Conservation (phyloP, 371 early-diverging fungal genomes). For the Mortierella sp. region DNA sequence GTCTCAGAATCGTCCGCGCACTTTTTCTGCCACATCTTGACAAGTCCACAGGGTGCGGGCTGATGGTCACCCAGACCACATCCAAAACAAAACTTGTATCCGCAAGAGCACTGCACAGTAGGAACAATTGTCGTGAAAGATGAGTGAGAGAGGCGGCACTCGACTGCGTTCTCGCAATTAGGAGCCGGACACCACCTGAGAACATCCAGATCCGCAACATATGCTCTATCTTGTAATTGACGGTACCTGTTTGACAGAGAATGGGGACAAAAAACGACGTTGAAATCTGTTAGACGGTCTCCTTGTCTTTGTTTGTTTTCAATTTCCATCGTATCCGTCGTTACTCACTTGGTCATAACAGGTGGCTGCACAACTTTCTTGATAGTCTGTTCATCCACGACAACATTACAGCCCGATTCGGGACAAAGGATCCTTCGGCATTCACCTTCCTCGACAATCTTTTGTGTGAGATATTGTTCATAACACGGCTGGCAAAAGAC, state of each 20-base stretch:
- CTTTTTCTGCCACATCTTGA: slow-evolving; percentile 92
- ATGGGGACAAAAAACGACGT: too few species aligned
- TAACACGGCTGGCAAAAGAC: slow-evolving; percentile 91
- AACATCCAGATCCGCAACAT: slow-evolving; percentile 88
- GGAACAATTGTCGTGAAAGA: slow-evolving; percentile 85
- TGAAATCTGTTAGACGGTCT: too few species aligned
- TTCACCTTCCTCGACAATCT: slow-evolving; percentile 91
- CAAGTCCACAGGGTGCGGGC: slow-evolving; percentile 90
- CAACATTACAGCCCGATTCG: slow-evolving; percentile 78
- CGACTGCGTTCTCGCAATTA: slow-evolving; percentile 93
- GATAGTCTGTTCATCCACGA: slow-evolving; percentile 87
- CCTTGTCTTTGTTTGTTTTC: too few species aligned
- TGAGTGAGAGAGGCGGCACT: slow-evolving; percentile 81
- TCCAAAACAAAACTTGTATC: slow-evolving; percentile 91
- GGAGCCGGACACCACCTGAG: slow-evolving; percentile 98
- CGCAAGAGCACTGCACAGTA: slow-evolving; percentile 87
- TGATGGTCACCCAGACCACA: slow-evolving; percentile 92
- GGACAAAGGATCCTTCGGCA: slow-evolving; percentile 89
- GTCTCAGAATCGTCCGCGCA: slow-evolving; percentile 99
- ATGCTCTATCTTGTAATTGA: slow-evolving; percentile 84
- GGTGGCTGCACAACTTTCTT: slow-evolving; percentile 68
- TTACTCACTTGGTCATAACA: slow-evolving; percentile 64
- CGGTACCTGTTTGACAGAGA: slow-evolving; percentile 79
- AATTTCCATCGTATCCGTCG: slow-evolving; percentile 37
- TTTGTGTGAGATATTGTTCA: slow-evolving; percentile 82